Percentiles rank a stretch among this genome's conserved stretches.
phyloP scores from a whole-genome alignment of 139 green algal species.

The Spirogloea muscicola region DNA sequence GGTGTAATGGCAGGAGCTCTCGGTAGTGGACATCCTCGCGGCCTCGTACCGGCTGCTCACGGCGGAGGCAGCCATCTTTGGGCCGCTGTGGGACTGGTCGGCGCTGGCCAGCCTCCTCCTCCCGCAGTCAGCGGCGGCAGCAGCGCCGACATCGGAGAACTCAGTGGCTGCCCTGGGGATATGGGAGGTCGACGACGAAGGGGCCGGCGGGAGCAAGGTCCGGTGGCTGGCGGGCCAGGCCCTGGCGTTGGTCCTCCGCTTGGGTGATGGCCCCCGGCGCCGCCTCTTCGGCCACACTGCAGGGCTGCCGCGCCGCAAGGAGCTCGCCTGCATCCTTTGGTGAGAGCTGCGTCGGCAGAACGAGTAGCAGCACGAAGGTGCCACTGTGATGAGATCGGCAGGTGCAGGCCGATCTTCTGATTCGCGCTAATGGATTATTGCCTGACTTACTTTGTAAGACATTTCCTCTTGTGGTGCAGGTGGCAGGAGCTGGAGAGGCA shows the following conservation, averaged over 20 bases:
- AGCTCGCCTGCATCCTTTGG: not conserved
- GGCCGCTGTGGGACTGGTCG: constrained; percentile 30
- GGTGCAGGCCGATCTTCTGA: not conserved
- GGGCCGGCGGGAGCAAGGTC: constrained; percentile 9
- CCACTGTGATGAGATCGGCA: not conserved
- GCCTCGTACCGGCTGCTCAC: constrained; percentile 24
- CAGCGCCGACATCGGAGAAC: no score
- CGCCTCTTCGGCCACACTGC: constrained; percentile 1
- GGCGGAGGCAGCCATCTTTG: not conserved
- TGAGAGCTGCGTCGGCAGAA: not conserved
- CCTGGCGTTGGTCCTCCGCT: not conserved
- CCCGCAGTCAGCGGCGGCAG: no score
- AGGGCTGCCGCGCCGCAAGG: no score
- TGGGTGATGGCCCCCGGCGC: constrained; percentile 11
- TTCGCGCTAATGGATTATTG: not conserved
- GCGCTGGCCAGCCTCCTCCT: constrained; percentile 26
- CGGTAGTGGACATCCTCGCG: not conserved
- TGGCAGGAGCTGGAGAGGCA: constrained; percentile 8
- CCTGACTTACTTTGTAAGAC: no score
- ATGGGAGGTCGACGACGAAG: not conserved
- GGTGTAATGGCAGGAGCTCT: no score
- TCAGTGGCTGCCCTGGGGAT: not conserved
- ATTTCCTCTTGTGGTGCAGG: constrained; percentile 5
- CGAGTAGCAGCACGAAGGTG: not conserved
- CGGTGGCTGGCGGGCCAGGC: constrained; percentile 1